Evolutionary conservation across 495 filamentous ascomycete species (phyloP).

Genomic region (Cladorrhinum samala): DNA sequence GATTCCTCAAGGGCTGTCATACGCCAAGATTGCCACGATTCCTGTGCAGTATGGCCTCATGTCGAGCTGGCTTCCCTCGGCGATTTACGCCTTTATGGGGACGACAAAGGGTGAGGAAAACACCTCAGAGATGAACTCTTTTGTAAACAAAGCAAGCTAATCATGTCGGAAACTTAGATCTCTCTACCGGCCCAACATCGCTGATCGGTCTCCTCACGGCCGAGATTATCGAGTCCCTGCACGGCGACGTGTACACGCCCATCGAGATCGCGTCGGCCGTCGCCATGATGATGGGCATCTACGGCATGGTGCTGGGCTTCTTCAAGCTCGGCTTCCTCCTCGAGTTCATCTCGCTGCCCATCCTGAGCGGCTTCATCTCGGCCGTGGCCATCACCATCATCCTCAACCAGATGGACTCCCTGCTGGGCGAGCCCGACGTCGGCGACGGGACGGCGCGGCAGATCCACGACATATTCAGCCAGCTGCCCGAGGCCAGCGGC

Average conservation of each 20-base stretch:
- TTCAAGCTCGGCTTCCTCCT: constrained; percentile 48
- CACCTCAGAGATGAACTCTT: too few species aligned
- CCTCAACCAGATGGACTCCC: constrained; percentile 39
- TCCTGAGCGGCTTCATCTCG: constrained; percentile 47
- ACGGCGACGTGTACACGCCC: constrained; percentile 30
- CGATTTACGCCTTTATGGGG: constrained; percentile 48
- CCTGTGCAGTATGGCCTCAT: constrained; percentile 47
- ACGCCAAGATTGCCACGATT: constrained; percentile 49
- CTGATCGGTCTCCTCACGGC: constrained; percentile 46
- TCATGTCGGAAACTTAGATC: constrained; percentile 23
- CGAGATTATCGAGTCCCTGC: constrained; percentile 39
- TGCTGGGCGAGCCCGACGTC: constrained; percentile 39
- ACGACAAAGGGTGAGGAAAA: constrained; percentile 49
- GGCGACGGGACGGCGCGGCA: constrained; percentile 35
- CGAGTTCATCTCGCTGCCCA: constrained; percentile 46
- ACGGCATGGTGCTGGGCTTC: constrained; percentile 43
- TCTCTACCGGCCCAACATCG: constrained; percentile 47
- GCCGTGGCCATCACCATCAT: constrained; percentile 46
- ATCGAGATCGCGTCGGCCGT: constrained; percentile 43
- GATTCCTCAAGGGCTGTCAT: constrained; percentile 46
- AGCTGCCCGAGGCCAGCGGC: constrained; percentile 35
- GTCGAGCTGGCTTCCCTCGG: constrained; percentile 47
- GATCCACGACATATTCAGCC: constrained; percentile 38
- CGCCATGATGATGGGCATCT: constrained; percentile 47
- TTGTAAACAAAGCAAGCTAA: neutral